A percentile compares a stretch with the other conserved stretches of the same genome.
These are phyloP conservation scores for Fusarium heterosporum DNA, from an alignment of 2,329 filamentous ascomycete genomes.

Conservation along the genomic window DNA sequence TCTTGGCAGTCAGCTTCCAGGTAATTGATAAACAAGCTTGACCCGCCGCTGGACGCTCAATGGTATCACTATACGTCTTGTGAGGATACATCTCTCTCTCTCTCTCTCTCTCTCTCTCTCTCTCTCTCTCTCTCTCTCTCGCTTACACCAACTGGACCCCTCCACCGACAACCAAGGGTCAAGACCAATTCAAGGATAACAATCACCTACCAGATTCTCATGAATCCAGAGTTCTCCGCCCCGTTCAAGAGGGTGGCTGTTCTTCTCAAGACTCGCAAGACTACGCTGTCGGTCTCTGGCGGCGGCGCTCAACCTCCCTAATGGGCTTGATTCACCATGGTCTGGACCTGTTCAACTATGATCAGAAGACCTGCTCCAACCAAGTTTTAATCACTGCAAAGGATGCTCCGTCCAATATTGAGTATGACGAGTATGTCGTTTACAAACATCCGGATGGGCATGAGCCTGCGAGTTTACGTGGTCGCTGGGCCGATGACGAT, in stretches of 20 bases:
- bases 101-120: slow-evolving; percentile 1
- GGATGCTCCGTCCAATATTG: slow-evolving; percentile 49
- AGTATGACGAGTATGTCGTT: slow-evolving; percentile 55
- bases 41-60: slow-evolving; percentile 21
- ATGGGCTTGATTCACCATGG: slow-evolving; percentile 47
- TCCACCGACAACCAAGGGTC: slow-evolving; percentile 1
- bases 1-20: slow-evolving; percentile 35
- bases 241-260: slow-evolving; percentile 42
- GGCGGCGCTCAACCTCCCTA: slow-evolving; percentile 43
- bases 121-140: background rate
- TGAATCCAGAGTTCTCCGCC: slow-evolving; percentile 41
- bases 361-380: slow-evolving; percentile 50
- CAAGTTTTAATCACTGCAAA: slow-evolving; percentile 51
- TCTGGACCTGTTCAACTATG: slow-evolving; percentile 54
- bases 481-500: slow-evolving; percentile 26
- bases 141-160: slow-evolving; percentile 1
- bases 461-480: slow-evolving; percentile 9
- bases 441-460: slow-evolving; percentile 45
- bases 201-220: slow-evolving; percentile 27
- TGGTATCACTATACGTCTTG: slow-evolving; percentile 2
- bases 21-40: slow-evolving; percentile 31
- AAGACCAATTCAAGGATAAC: background rate
- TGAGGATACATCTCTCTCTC: background rate
- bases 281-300: slow-evolving; percentile 41
- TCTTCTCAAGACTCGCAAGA: slow-evolving; percentile 41